Evolutionary conservation across 208 protist genomes (phyloP), one percentile per base, ranked within the genome.

Genomic region (Herpetomonas muscarum): DNA sequence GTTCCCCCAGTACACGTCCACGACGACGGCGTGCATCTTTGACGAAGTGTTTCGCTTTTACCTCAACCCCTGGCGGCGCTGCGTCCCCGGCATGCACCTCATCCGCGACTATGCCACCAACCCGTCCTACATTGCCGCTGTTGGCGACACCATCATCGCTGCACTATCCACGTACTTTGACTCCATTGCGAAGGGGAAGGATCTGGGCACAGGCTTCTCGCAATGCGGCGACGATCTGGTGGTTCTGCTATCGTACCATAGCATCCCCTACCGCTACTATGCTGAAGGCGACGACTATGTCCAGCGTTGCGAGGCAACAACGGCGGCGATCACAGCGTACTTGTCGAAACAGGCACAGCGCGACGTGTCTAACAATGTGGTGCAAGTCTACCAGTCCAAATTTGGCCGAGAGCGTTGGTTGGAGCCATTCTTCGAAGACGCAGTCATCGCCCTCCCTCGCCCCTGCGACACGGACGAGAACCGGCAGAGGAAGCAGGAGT

Each of bases 1-100:
- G 12, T 81, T 78, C 49, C 76, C 80, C n/a, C 80, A 87, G 64
- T 87, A 87, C 64, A 63, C 65, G 47, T 72, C 72, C 50, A 67
- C 67, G 7, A 70, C 70, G 0, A 66, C 67, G 0, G 80, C 69
- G 1, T 55, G 56, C 53, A 58, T 72, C 26, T 79, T 67, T 19
- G 80, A 87, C 37, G 72, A 66, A 42, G 76, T 83, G 15, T 70
- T 76, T 10, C 39, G 50, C 25, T 74, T 56, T 48, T 56, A 66
- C 29, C 53, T 19, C 3, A 52, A 71, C 30, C 36, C 51, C 4
- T 49, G 45, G 31, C 55, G 51, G 5, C 63, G 64, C 41, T 67
- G 60, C 52, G 22, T 85, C 1, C 81, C 81, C 0, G 31, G 54
- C 0, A 7, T 84, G 59, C 66, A 63, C 58, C 58, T 79, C 17